Base-by-base conservation (phyloP, 1,284 basidiomycete genomes). In the Cutaneotrichosporon arboriforme region DNA sequence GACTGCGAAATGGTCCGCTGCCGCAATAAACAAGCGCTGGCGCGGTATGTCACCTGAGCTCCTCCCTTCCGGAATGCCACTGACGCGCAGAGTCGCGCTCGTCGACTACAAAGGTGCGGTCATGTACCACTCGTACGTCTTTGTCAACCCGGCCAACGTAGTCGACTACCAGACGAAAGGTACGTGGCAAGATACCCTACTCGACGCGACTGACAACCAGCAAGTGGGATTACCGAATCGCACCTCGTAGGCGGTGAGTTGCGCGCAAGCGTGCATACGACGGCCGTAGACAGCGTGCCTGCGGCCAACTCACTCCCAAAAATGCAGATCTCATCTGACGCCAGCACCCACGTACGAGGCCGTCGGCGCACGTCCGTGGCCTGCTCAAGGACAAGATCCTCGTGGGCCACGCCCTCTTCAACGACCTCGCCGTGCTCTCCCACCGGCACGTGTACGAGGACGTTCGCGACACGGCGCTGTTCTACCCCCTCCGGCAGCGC, bases 341-440 rank as follows among this genome's bases (percentile, higher is more conserved):
- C 23, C 42, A 90, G 90, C 90, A 0, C 86, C 84, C 59, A 77
- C 84, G 0, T 97, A 94, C 68, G 79, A 81, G 15, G 81, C 86
- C 97, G 0, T 88, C 90, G 64, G 78, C 83, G 54, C 72, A 79
- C 44, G 90, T 97, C 1, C 81, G 87, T 0, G 82, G 81, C 10
- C 63, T 97, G 5, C 72, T 96, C 23, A 82, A 87, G 57, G 88
- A 84, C 57, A 81, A 86, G 50, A 84, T 96, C 49, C 70, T 98
- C 17, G 81, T 98, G 4, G 96, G 94, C 0, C 94, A 97, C 70
- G 91, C 94, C 0, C 78, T 97, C 3, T 81, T 86, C 65, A 92
- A 97, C 63, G 94, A 97, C 75, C 77, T 97, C 15, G 85, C 87
- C 70, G 89, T 74, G 14, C 65, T 81, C 20, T 62, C 77, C 15